phyloP scores from a whole-genome alignment of 2,329 filamentous ascomycete genomes.

The Aspergillus phoenicis region DNA sequence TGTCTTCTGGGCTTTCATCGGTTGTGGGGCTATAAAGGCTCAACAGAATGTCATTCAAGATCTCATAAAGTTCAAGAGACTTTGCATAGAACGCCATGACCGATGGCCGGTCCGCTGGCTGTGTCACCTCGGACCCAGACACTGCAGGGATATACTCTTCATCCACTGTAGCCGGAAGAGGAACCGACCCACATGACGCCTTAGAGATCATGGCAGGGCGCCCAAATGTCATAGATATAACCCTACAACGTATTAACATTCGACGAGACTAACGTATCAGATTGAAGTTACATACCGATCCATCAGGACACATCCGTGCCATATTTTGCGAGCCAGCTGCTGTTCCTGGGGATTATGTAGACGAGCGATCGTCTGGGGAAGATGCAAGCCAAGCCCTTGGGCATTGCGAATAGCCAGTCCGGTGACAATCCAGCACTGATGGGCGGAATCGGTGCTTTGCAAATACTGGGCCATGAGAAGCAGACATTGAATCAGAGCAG shows the following conservation, averaged over 20 bases:
- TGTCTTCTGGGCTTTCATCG: constrained; percentile 30
- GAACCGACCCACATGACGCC: constrained; percentile 28
- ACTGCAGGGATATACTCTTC: constrained; percentile 33
- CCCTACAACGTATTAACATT: constrained; percentile 19
- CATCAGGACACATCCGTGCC: constrained; percentile 43
- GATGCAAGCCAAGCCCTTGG: constrained; percentile 51
- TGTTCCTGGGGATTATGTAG: constrained; percentile 30
- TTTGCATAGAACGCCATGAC: constrained; percentile 37
- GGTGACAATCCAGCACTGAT: constrained; percentile 55
- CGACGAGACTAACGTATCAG: background rate
- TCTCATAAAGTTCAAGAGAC: constrained; percentile 39
- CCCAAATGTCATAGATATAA: constrained; percentile 43
- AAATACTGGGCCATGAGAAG: constrained; percentile 54
- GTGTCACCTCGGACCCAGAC: constrained; percentile 17
- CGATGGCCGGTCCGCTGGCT: constrained; percentile 30
- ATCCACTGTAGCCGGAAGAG: constrained; percentile 34
- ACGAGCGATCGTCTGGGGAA: constrained; percentile 41
- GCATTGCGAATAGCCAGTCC: constrained; percentile 52
- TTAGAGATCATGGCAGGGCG: constrained; percentile 41
- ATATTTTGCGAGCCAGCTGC: constrained; percentile 36
- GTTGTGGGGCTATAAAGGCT: constrained; percentile 31
- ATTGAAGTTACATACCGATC: constrained; percentile 30
- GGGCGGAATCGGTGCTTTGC: constrained; percentile 52
- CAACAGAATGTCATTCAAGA: constrained; percentile 38
- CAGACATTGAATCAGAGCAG: constrained; percentile 51